Evolutionary conservation across 2,329 filamentous ascomycete species (phyloP).

Genomic region (Sporothrix protearum): DNA sequence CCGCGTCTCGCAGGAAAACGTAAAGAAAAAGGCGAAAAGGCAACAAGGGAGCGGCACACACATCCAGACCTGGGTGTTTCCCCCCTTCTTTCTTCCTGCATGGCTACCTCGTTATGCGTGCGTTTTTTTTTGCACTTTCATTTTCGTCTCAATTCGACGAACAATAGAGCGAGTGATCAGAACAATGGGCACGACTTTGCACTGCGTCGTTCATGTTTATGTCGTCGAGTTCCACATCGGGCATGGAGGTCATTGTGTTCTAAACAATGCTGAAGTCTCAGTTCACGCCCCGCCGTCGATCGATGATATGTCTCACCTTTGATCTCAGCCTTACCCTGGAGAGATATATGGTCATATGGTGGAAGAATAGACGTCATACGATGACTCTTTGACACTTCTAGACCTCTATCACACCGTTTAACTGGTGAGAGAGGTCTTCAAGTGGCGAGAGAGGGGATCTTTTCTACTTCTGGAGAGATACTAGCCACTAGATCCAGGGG

Average conservation of each 20-base stretch:
- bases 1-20: background rate
- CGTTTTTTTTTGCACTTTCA: too few species aligned
- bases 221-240: background rate
- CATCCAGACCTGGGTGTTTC: background rate
- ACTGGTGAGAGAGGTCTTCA: background rate
- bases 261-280: background rate
- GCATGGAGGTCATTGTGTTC: background rate
- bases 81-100: background rate
- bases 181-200: too few species aligned
- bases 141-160: background rate
- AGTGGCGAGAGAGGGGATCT: background rate
- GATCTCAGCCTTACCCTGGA: background rate
- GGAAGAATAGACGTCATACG: background rate
- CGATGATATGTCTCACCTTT: background rate
- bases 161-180: background rate
- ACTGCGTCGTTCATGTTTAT: background rate
- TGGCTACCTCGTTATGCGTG: background rate
- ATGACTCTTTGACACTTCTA: background rate
- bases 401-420: background rate
- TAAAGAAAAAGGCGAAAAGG: background rate
- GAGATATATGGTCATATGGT: background rate
- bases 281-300: background rate
- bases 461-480: background rate
- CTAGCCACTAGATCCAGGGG: background rate
- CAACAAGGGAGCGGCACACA: background rate